Conservation (phyloP, 2,329 filamentous ascomycete genomes). For the Coleophoma eucalyptorum region DNA sequence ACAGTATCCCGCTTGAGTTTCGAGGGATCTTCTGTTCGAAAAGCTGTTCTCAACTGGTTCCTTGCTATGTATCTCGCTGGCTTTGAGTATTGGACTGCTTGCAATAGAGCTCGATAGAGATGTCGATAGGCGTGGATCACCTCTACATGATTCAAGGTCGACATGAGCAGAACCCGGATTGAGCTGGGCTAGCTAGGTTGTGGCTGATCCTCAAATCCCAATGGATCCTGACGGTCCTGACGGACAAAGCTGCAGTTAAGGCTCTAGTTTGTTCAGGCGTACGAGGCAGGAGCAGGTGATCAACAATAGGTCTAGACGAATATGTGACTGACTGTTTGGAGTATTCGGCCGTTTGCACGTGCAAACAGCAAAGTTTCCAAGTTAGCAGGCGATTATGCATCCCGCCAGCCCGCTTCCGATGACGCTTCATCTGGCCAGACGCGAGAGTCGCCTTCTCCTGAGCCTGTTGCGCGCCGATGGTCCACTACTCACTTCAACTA, state of each 20-base stretch:
- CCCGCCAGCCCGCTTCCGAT: neutral
- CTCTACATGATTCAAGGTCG: constrained; percentile 22
- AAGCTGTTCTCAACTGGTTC: constrained; percentile 55
- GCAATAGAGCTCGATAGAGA: constrained; percentile 63
- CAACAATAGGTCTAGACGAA: no score
- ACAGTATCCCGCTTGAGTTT: constrained; percentile 48
- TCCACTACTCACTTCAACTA: no score
- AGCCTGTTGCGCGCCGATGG: no score
- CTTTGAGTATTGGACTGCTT: constrained; percentile 67
- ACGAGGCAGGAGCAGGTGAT: no score
- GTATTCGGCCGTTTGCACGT: no score
- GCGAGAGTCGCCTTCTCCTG: no score
- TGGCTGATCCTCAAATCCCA: no score
- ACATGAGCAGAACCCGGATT: neutral
- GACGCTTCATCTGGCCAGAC: neutral
- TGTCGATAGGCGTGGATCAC: constrained; percentile 65
- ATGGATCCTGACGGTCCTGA: no score
- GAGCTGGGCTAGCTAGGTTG: neutral
- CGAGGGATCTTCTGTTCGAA: constrained; percentile 43
- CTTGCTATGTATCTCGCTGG: constrained; percentile 62
- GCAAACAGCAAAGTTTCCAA: neutral
- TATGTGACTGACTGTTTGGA: no score
- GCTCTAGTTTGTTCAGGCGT: no score
- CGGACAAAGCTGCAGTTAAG: no score
- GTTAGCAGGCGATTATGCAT: neutral